Conservation (phyloP, 177 flowering plant genomes). For the Tripterygium wilfordii region DNA sequence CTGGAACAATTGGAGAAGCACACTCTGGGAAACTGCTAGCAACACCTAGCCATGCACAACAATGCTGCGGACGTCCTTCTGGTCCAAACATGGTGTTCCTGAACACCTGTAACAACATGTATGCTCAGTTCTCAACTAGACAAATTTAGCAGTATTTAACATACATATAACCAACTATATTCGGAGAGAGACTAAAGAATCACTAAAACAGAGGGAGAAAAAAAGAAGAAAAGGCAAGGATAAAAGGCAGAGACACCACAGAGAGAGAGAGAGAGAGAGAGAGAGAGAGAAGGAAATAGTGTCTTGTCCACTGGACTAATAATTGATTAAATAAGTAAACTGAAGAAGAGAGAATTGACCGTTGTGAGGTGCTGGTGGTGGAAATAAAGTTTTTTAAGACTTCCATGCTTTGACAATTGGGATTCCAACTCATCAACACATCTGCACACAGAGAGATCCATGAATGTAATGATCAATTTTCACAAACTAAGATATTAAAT, state of each 20-base stretch:
- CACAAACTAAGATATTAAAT: too few species aligned
- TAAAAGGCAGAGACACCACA: too few species aligned
- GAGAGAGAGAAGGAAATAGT: too few species aligned
- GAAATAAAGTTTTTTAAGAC: slow-evolving; percentile 86
- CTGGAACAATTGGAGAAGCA: slow-evolving; percentile 87
- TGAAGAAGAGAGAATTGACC: slow-evolving; percentile 33
- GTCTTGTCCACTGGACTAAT: too few species aligned
- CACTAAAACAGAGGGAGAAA: neutral
- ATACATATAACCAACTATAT: too few species aligned
- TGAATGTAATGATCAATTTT: too few species aligned
- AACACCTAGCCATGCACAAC: slow-evolving; percentile 99
- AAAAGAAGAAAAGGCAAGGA: neutral
- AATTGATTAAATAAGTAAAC: slow-evolving; percentile 7
- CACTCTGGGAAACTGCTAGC: slow-evolving; percentile 99
- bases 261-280: too few species aligned
- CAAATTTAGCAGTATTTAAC: too few species aligned
- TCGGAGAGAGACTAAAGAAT: too few species aligned
- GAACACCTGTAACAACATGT: slow-evolving; percentile 57
- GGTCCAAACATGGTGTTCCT: slow-evolving; percentile 99
- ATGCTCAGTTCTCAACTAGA: neutral
- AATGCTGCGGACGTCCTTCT: slow-evolving; percentile 99
- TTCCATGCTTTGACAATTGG: slow-evolving; percentile 82
- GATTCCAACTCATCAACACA: slow-evolving; percentile 93
- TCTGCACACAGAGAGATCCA: slow-evolving; percentile 30
- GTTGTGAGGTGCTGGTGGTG: slow-evolving; percentile 95